phyloP scores from a whole-genome alignment of 495 filamentous ascomycete genomes.

The Aspergillus bertholletiae region DNA sequence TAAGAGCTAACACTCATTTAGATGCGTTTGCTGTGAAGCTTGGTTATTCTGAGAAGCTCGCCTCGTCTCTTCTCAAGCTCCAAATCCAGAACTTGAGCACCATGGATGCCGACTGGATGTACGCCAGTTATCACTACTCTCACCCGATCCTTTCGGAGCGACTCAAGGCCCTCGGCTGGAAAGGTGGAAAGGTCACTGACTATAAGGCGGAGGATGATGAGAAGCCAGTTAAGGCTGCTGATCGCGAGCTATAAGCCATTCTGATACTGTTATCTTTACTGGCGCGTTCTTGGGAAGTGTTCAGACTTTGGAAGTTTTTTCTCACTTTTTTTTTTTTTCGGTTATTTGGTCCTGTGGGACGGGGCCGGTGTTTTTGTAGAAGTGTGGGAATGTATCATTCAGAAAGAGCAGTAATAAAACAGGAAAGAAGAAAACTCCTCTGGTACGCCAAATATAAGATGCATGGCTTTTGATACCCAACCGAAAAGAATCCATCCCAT shows the following conservation, averaged over 20 bases:
- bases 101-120: conserved; percentile 98
- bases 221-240: conserved; percentile 52
- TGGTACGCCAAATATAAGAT: conserved; percentile 2
- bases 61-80: conserved; percentile 86
- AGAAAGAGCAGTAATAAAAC: not conserved
- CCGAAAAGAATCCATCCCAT: not conserved
- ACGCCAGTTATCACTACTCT: conserved; percentile 96
- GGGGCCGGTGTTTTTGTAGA: not conserved
- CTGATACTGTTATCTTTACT: conserved; percentile 4
- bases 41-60: conserved; percentile 83
- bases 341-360: not conserved
- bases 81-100: conserved; percentile 97
- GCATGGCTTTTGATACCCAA: conserved; percentile 4
- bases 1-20: conserved; percentile 20
- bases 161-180: conserved; percentile 85
- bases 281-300: conserved; percentile 6
- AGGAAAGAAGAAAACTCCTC: conserved; percentile 4
- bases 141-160: conserved; percentile 95
- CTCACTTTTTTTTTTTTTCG: no score
- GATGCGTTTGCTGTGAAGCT: conserved; percentile 81
- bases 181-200: conserved; percentile 53
- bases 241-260: conserved; percentile 51
- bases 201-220: conserved; percentile 48
- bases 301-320: not conserved
- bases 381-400: not conserved